Base-by-base conservation (phyloP, 2,329 filamentous ascomycete genomes). In the Botrytis pseudocinerea region DNA sequence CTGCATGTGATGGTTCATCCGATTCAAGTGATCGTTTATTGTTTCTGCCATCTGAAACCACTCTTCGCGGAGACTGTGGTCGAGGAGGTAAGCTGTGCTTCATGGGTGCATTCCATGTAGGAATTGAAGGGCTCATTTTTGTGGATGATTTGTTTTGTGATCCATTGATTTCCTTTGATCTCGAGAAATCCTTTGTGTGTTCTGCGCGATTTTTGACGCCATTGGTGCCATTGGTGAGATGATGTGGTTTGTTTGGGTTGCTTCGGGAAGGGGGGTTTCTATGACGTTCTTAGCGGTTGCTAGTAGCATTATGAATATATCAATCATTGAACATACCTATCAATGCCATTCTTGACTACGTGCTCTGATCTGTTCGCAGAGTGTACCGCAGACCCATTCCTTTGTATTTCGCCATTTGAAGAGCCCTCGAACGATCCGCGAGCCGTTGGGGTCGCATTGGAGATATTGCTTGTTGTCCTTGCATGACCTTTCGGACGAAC, bases 211-310 rank as follows among this genome's bases (percentile, higher is more conserved):
- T 57, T 40, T 69, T 69, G 32, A 70, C n/a, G 44, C 73, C 73
- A 71, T 75, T 73, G 32, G 32, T 60, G 54, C 77, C 78, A 73
- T 80, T 78, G 59, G 72, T 54, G 76, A 80, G 77, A 2, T 80
- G 88, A 79, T 88, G 84, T 71, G 89, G 85, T 80, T 91, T 86
- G 74, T 89, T 86, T 8, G 85, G 85, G 60, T 82, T 65, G 63
- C 73, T 80, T 72, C 76, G 76, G 35, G 57, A 32, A 54, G 61
- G 46, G 70, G 38, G 38, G 40, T 72, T 72, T 54, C 51, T 69
- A 51, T 61, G 51, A 38, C 51, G 32, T 48, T 25, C 59, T 72
- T 48, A 72, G 62, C 28, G 32, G 32, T 48, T 22, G 9, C 44
- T 35, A n/a, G 10, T 20, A 28, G 22, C 38, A 16, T 22, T 48